Evolutionary conservation across 1,284 basidiomycete species (phyloP).

Genomic region (Anthracocystis walkeri): DNA sequence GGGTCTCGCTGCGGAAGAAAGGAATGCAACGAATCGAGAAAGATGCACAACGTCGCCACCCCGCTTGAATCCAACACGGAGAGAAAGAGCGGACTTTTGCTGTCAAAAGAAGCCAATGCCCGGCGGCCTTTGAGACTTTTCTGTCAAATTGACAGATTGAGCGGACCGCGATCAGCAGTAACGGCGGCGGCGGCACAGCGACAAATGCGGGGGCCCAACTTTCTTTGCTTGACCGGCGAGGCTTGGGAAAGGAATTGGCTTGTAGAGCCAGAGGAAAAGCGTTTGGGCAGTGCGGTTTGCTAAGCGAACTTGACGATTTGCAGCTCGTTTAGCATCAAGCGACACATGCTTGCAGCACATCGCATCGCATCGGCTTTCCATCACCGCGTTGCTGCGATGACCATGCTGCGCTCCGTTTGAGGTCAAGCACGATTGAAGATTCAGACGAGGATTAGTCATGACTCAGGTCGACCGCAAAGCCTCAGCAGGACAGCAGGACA

Average conservation of each 20-base stretch:
- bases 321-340: conserved; percentile 8
- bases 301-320: conserved; percentile 3
- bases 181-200: background rate
- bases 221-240: conserved; percentile 4
- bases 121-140: conserved; percentile 6
- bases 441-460: background rate
- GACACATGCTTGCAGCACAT: background rate
- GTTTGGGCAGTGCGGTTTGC: background rate
- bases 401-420: background rate
- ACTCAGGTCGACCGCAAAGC: background rate
- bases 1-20: background rate
- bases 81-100: background rate
- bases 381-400: background rate
- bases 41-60: background rate
- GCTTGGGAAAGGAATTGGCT: background rate
- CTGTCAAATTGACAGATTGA: background rate
- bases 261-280: no score
- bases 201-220: conserved; percentile 11
- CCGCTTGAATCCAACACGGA: background rate
- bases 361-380: conserved; percentile 3
- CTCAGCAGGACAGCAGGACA: no score
- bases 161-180: conserved; percentile 7
- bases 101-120: conserved; percentile 1
- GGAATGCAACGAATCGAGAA: background rate
- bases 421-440: background rate